phyloP scores from a whole-genome alignment of 2,329 filamentous ascomycete genomes.

The Didymella keratinophila region DNA sequence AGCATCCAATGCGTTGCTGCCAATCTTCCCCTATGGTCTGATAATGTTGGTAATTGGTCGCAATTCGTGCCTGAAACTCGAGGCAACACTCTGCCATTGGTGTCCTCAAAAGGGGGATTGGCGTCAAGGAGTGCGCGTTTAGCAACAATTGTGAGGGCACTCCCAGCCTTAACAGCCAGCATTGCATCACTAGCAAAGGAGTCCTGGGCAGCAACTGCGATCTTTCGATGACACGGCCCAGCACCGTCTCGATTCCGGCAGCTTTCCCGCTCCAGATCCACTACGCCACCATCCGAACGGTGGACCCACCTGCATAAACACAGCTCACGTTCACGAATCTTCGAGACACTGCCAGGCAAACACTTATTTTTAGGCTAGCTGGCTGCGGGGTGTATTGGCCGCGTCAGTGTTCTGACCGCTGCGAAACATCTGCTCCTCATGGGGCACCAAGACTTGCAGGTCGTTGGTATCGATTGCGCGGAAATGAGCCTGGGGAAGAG shows the following conservation, averaged over 20 bases:
- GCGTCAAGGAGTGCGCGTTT: slow-evolving; percentile 1
- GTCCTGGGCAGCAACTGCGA: slow-evolving; percentile 2
- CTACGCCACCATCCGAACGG: slow-evolving; percentile 16
- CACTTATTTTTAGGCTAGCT: slow-evolving; percentile 19
- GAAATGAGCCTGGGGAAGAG: slow-evolving; percentile 20
- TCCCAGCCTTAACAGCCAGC: slow-evolving; percentile 1
- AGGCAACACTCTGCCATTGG: background rate
- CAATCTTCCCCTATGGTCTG: background rate
- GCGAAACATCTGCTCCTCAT: slow-evolving; percentile 4
- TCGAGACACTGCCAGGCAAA: slow-evolving; percentile 16
- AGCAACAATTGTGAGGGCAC: background rate
- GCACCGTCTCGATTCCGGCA: slow-evolving; percentile 9
- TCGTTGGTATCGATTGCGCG: slow-evolving; percentile 11
- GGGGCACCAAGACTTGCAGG: slow-evolving; percentile 1
- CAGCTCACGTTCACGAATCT: slow-evolving; percentile 17
- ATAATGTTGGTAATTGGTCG: background rate
- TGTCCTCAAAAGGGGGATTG: slow-evolving; percentile 9
- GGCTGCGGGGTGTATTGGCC: slow-evolving; percentile 16
- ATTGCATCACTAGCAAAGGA: background rate
- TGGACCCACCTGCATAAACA: slow-evolving; percentile 14
- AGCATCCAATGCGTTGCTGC: background rate
- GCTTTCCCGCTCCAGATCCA: slow-evolving; percentile 16
- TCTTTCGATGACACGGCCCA: slow-evolving; percentile 8
- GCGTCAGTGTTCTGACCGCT: slow-evolving; percentile 14
- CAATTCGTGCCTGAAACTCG: background rate